phyloP scores from a whole-genome alignment of 306 rosid species.

The Alnus glutinosa region DNA sequence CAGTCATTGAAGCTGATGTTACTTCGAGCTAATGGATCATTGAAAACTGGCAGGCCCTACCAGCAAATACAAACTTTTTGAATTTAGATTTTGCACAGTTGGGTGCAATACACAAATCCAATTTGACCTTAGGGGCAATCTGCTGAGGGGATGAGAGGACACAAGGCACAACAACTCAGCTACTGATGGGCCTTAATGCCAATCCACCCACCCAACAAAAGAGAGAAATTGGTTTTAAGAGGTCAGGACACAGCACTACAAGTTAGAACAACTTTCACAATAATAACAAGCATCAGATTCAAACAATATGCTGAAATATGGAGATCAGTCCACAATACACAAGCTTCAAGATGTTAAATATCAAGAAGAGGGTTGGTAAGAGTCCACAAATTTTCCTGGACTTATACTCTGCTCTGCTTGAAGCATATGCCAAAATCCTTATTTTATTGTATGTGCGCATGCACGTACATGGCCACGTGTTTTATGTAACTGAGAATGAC shows the following conservation, averaged over 20 bases:
- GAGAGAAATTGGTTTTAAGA: too few relatives aligned
- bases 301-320: not conserved
- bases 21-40: slow-evolving; percentile 67
- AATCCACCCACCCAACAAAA: too few relatives aligned
- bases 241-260: not conserved
- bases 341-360: slow-evolving; percentile 7
- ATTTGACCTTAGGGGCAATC: too few relatives aligned
- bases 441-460: not conserved
- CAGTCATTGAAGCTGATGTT: slow-evolving; percentile 75
- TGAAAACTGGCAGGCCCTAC: slow-evolving; percentile 87
- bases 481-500: not conserved
- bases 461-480: not conserved
- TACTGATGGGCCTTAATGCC: too few relatives aligned
- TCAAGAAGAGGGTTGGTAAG: not conserved
- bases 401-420: not conserved
- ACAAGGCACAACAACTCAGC: too few relatives aligned
- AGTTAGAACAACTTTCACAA: not conserved
- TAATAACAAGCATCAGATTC: not conserved
- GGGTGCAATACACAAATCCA: not conserved
- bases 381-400: not conserved
- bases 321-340: slow-evolving; percentile 1
- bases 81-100: slow-evolving; percentile 11
- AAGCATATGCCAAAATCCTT: not conserved
- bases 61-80: slow-evolving; percentile 7
- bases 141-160: too few relatives aligned